Evolutionary conservation across 1,139 yeast species (phyloP).

Genomic region (Komagataea norvegica): DNA sequence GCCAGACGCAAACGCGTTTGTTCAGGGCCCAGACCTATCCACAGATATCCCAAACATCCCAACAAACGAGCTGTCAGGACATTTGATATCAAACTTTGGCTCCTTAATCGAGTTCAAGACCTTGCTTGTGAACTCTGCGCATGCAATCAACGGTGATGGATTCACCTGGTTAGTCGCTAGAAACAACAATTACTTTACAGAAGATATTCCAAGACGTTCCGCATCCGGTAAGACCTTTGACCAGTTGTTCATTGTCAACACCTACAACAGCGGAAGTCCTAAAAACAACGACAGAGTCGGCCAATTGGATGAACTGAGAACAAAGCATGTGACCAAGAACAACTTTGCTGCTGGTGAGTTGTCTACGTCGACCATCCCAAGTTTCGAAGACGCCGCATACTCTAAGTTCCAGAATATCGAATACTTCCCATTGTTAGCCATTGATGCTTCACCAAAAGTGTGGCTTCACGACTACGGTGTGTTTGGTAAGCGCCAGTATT

Average conservation of each 20-base stretch:
- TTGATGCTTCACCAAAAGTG: constrained; percentile 67
- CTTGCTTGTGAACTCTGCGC: constrained; percentile 55
- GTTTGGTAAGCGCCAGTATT: constrained; percentile 61
- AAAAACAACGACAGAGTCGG: constrained; percentile 33
- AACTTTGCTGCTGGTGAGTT: neutral
- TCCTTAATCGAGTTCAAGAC: constrained; percentile 64
- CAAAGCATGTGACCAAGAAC: neutral
- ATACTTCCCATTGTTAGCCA: constrained; percentile 59
- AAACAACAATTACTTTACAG: constrained; percentile 23
- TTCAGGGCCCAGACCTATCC: constrained; percentile 42
- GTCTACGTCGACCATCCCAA: constrained; percentile 13
- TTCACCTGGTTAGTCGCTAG: constrained; percentile 70
- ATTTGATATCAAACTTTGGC: constrained; percentile 53
- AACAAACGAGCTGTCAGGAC: constrained; percentile 3
- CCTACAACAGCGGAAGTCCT: constrained; percentile 73
- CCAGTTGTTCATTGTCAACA: constrained; percentile 59
- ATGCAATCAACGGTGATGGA: constrained; percentile 70
- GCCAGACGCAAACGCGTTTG: constrained; percentile 33
- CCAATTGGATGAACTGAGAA: constrained; percentile 25
- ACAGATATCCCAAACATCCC: constrained; percentile 23
- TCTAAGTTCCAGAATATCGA: constrained; percentile 23
- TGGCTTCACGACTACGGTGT: constrained; percentile 73
- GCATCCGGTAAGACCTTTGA: constrained; percentile 31
- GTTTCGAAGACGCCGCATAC: constrained; percentile 31
- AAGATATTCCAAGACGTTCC: constrained; percentile 18